Evolutionary conservation across 2,329 filamentous ascomycete genomes (phyloP).

Genomic region (Sporothrix sp.): DNA sequence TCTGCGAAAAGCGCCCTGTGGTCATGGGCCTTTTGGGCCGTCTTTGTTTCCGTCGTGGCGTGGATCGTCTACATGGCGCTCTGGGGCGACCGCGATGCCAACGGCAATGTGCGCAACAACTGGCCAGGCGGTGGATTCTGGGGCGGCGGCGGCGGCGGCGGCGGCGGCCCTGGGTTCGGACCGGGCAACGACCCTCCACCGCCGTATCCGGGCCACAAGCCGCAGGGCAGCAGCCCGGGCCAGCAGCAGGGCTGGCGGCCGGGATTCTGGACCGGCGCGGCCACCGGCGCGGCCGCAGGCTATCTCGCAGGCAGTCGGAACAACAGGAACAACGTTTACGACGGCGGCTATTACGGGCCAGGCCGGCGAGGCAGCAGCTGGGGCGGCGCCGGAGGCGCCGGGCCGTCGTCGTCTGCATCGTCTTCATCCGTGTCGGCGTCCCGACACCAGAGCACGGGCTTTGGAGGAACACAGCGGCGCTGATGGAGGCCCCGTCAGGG

Average conservation of each 20-base stretch:
- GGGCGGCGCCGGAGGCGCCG: slow-evolving; percentile 24
- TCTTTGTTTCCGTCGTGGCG: slow-evolving; percentile 50
- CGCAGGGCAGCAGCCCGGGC: slow-evolving; percentile 22
- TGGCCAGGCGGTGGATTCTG: slow-evolving; percentile 25
- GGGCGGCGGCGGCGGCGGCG: slow-evolving; percentile 30
- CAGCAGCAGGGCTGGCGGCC: slow-evolving; percentile 48
- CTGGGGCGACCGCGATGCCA: neutral
- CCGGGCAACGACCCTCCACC: slow-evolving; percentile 40
- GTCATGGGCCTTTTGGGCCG: slow-evolving; percentile 44
- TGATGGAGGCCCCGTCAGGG: too few species aligned
- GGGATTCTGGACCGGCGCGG: slow-evolving; percentile 65
- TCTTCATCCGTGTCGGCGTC: slow-evolving; percentile 31
- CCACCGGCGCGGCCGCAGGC: slow-evolving; percentile 57
- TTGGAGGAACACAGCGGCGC: slow-evolving; percentile 57
- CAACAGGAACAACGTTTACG: slow-evolving; percentile 26
- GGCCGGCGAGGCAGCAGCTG: slow-evolving; percentile 16
- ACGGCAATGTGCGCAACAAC: too few species aligned
- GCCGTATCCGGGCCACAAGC: slow-evolving; percentile 39
- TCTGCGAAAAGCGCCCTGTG: too few species aligned
- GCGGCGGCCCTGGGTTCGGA: slow-evolving; percentile 27
- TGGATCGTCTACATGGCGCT: slow-evolving; percentile 55
- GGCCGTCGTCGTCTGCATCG: slow-evolving; percentile 27
- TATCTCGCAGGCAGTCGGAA: slow-evolving; percentile 51
- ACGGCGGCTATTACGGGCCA: slow-evolving; percentile 16
- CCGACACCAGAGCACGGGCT: slow-evolving; percentile 60